Evolutionary conservation across 176 grass and related monocot genomes (phyloP), one percentile per base, ranked within the genome.

Genomic region (Saccharum officinarum): DNA sequence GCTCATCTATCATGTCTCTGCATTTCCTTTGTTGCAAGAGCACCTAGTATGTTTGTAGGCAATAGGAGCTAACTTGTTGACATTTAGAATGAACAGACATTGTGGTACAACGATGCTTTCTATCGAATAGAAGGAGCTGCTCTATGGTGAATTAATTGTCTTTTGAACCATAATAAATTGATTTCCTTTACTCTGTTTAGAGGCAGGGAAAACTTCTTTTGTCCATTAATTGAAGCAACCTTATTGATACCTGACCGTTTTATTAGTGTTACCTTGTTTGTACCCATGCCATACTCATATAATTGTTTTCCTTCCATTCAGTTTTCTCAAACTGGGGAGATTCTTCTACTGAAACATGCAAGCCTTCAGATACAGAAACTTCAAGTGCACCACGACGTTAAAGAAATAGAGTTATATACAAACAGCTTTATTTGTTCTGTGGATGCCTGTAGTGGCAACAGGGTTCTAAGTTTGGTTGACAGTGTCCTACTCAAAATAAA

Each of bases 301-400:
- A 28, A 55, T 57, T 85, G 42, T 67, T 87, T 80, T 60, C 39
- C 69, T 83, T 82, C 66, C 75, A 38, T 90, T 52, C 85, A 98
- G 95, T 98, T 93, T 90, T 78, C 80, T 85, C 78, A 93, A 85
- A 92, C 91, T 34, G 83, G 89, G 59, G 91, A 98, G 69, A 65
- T 88, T 80, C 42, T 81, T 90, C 92, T 98, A 83, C 76, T 98
- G 75, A 95, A 83, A 80, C 84, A 88, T 39, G 59, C 92, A 80
- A 62, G 87, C 73, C 62, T 86, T 82, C 87, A 90, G 83, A 89
- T 88, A 67, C 77, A 90, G 69, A 93, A 91, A 79, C 65, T 90
- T 73, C 41, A 67, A 71, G 77, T 82, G 54, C 76, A 68, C 88
- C 80, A 86, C 16, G 84, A 89, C 20, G 30, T 26, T 80, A 82